These are phyloP conservation scores for Urtica urens DNA, from an alignment of 306 rosid species.

Conservation along the genomic window DNA sequence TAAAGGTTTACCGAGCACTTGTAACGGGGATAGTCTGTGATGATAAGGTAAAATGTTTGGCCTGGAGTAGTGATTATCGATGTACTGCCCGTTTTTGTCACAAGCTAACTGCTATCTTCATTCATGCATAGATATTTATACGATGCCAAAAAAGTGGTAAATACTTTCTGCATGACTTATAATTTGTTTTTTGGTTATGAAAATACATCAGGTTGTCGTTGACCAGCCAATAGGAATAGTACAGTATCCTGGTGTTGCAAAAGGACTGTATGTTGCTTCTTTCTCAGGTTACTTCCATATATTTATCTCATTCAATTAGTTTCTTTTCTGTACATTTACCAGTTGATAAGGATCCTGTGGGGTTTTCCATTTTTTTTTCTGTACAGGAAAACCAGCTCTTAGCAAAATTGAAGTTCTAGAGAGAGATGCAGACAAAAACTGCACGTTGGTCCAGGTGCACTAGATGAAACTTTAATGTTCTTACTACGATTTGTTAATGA, in stretches of 20 bases:
- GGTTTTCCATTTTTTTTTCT: not conserved
- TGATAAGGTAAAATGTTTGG: conserved; percentile 46
- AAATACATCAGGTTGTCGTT: conserved; percentile 43
- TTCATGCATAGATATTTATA: no score
- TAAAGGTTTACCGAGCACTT: conserved; percentile 71
- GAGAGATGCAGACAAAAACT: conserved; percentile 41
- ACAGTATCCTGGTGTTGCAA: conserved; percentile 72
- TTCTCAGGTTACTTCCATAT: conserved; percentile 24
- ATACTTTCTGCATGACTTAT: not conserved
- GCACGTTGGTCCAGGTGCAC: conserved; percentile 72
- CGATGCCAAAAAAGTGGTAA: not conserved
- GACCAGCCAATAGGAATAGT: conserved; percentile 68
- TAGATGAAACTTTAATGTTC: not conserved
- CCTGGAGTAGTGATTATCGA: not conserved
- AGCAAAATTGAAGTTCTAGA: conserved; percentile 65
- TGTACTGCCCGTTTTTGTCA: no score
- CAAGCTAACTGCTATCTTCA: no score
- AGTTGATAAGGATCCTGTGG: not conserved
- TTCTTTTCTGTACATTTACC: not conserved
- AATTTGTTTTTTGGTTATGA: not conserved
- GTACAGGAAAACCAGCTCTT: conserved; percentile 76
- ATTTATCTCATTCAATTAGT: not conserved
- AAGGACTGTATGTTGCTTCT: conserved; percentile 41
- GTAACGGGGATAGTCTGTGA: conserved; percentile 53
- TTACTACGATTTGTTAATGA: not conserved